Percentiles rank a stretch among this genome's conserved stretches.
These are phyloP conservation scores for Helianthus tuberosus DNA, from an alignment of 129 eudicot genomes.

Conservation along the genomic window DNA sequence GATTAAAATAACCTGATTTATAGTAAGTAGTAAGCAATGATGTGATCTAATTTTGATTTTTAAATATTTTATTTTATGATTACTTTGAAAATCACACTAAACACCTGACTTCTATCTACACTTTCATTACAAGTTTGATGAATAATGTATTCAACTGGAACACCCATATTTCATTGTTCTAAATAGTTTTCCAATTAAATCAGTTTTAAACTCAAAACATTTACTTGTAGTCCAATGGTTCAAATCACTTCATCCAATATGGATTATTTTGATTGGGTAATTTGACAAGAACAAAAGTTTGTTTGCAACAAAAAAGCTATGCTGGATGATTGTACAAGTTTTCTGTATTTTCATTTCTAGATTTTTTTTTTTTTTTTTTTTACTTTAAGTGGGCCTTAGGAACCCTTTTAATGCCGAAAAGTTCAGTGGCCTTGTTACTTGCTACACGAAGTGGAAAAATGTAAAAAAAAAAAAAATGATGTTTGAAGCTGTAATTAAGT, in stretches of 20 bases:
- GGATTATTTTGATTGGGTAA: neutral
- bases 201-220: neutral
- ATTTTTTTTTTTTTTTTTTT: neutral
- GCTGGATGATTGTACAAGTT: neutral
- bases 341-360: neutral
- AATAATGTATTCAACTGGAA: too few species aligned
- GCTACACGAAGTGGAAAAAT: neutral
- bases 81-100: neutral
- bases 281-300: neutral
- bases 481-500: neutral
- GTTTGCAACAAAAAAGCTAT: neutral
- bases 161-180: too few species aligned
- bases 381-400: neutral
- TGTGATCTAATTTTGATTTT: neutral
- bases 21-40: neutral
- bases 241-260: neutral
- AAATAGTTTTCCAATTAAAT: neutral
- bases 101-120: neutral
- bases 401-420: neutral
- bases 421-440: conserved; percentile 1
- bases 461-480: neutral
- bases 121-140: neutral
- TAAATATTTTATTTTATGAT: neutral
- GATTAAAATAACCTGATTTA: neutral
- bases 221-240: neutral